These are phyloP conservation scores for Actinomortierella wolfii DNA, from an alignment of 371 early-diverging fungal genomes.

Conservation along the genomic window DNA sequence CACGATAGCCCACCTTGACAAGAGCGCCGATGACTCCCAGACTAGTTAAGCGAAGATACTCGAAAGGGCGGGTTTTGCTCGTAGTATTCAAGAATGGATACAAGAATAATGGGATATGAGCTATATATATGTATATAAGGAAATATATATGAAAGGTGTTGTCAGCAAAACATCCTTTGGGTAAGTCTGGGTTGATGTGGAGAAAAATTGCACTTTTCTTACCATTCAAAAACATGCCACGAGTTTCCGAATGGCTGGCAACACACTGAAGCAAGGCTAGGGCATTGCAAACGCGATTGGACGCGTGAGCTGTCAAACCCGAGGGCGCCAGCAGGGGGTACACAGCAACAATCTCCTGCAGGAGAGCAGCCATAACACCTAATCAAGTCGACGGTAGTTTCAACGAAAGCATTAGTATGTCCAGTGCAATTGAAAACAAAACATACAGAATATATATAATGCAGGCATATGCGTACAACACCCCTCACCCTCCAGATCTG, in stretches of 20 bases:
- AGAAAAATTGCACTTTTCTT: slow-evolving; percentile 7
- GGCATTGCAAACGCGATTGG: slow-evolving; percentile 96
- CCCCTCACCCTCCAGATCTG: neutral
- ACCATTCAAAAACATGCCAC: slow-evolving; percentile 86
- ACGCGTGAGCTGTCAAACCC: slow-evolving; percentile 80
- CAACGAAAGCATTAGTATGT: neutral
- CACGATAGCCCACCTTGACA: slow-evolving; percentile 75
- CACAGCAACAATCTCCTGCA: slow-evolving; percentile 94
- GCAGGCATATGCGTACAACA: too few relatives aligned
- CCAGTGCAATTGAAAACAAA: neutral
- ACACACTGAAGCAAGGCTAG: slow-evolving; percentile 95
- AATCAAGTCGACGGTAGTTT: slow-evolving; percentile 7
- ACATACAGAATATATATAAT: slow-evolving; percentile 2
- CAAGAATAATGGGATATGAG: slow-evolving; percentile 95
- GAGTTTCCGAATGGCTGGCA: slow-evolving; percentile 93
- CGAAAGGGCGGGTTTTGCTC: slow-evolving; percentile 92
- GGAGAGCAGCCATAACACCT: slow-evolving; percentile 91
- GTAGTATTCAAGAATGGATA: slow-evolving; percentile 98
- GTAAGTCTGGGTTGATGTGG: neutral
- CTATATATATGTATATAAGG: slow-evolving; percentile 52
- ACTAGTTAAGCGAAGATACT: slow-evolving; percentile 91
- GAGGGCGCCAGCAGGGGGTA: slow-evolving; percentile 92
- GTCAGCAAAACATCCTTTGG: too few relatives aligned
- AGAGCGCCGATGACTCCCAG: slow-evolving; percentile 96
- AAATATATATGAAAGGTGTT: neutral